phyloP scores from a whole-genome alignment of 1,284 basidiomycete genomes.

The Ganoderma lingzhi region DNA sequence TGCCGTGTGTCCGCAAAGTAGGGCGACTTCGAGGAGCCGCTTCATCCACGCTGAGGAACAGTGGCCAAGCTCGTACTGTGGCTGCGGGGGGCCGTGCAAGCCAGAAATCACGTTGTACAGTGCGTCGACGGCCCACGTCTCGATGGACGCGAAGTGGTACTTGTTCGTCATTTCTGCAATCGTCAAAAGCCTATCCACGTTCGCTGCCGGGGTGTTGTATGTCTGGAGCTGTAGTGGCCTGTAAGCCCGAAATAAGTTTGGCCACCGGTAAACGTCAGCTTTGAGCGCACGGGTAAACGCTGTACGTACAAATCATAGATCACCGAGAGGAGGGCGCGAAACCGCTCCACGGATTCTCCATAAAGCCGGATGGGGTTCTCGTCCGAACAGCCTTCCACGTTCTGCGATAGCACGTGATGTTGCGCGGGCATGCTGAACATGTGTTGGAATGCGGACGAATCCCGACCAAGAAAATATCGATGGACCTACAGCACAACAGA shows the following conservation, averaged over 20 bases:
- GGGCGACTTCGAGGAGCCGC: constrained; percentile 42
- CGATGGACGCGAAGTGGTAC: constrained; percentile 43
- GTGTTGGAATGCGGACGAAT: constrained; percentile 58
- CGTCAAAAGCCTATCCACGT: constrained; percentile 39
- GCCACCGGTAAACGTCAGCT: constrained; percentile 19
- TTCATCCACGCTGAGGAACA: constrained; percentile 36
- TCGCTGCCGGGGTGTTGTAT: constrained; percentile 31
- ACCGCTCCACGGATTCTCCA: constrained; percentile 56
- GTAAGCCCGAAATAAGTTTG: not conserved
- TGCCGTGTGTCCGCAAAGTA: constrained; percentile 39
- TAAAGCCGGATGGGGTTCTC: constrained; percentile 55
- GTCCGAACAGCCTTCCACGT: constrained; percentile 52
- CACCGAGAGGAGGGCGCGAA: constrained; percentile 55
- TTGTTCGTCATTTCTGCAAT: constrained; percentile 44
- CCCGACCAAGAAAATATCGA: constrained; percentile 56
- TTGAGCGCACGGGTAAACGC: not conserved
- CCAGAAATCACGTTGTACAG: constrained; percentile 37
- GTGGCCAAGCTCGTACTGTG: constrained; percentile 20
- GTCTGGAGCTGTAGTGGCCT: constrained; percentile 41
- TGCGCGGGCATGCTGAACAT: constrained; percentile 56
- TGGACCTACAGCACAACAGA: constrained; percentile 50
- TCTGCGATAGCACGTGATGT: not conserved
- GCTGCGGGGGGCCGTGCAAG: constrained; percentile 31
- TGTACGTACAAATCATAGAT: constrained; percentile 58
- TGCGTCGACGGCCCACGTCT: constrained; percentile 42